These are phyloP conservation scores for Cubamyces sp. DNA, from an alignment of 768 basidiomycete genomes.

Conservation along the genomic window DNA sequence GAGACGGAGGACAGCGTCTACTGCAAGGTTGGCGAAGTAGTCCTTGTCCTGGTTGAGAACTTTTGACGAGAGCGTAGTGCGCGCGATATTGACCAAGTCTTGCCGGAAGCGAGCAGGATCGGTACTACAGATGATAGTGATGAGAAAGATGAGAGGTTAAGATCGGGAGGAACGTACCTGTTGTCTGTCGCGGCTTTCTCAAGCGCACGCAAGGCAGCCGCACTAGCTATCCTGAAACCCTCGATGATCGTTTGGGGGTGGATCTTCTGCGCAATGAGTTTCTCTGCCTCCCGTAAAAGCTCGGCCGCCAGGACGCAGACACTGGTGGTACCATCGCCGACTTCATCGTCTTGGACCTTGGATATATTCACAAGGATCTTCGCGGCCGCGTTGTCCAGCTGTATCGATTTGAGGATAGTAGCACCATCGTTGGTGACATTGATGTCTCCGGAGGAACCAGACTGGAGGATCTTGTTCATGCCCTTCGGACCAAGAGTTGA, in stretches of 20 bases:
- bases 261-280: conserved; percentile 87
- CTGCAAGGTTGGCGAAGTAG: conserved; percentile 97
- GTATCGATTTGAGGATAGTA: conserved; percentile 96
- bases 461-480: conserved; percentile 99
- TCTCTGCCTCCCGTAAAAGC: conserved; percentile 92
- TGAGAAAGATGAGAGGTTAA: neutral
- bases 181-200: conserved; percentile 84
- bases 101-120: conserved; percentile 77
- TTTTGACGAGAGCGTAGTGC: conserved; percentile 94
- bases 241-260: conserved; percentile 99
- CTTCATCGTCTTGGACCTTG: conserved; percentile 99
- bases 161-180: conserved; percentile 48
- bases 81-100: conserved; percentile 95
- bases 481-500: conserved; percentile 98
- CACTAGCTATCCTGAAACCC: conserved; percentile 91
- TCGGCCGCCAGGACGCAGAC: conserved; percentile 94
- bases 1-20: conserved; percentile 91
- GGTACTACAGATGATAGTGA: conserved; percentile 45
- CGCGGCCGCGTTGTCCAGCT: conserved; percentile 97
- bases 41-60: conserved; percentile 96
- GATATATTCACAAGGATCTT: conserved; percentile 99
- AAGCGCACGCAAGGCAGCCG: conserved; percentile 81
- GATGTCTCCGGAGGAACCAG: conserved; percentile 85
- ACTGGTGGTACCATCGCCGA: conserved; percentile 93
- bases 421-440: conserved; percentile 99